Conservation (phyloP, 2,329 filamentous ascomycete genomes). For the Fusarium poae region DNA sequence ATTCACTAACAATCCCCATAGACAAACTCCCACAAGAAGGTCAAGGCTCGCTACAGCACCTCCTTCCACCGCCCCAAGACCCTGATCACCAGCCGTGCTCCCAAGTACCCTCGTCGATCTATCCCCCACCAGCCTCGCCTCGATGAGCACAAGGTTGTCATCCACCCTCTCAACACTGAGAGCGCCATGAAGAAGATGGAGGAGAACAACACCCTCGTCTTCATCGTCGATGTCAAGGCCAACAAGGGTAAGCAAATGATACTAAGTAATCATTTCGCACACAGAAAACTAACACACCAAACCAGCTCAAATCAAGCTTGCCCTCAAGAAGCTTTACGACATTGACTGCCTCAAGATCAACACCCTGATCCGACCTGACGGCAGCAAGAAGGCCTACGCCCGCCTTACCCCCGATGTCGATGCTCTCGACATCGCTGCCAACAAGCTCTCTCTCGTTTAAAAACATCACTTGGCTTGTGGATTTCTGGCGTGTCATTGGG, state of each 20-base stretch:
- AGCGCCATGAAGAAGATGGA: constrained; percentile 99
- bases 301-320: constrained; percentile 94
- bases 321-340: constrained; percentile 99
- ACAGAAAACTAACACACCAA: constrained; percentile 2
- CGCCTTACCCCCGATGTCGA: constrained; percentile 96
- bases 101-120: constrained; percentile 98
- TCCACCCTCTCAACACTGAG: constrained; percentile 99
- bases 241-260: constrained; percentile 70
- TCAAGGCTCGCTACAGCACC: constrained; percentile 91
- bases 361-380: constrained; percentile 97
- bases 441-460: constrained; percentile 99
- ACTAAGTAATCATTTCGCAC: neutral
- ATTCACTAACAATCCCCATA: constrained; percentile 46
- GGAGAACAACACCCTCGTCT: constrained; percentile 99
- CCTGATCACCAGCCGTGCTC: constrained; percentile 86
- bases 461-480: constrained; percentile 47
- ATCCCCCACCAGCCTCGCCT: constrained; percentile 90
- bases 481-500: constrained; percentile 54
- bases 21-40: constrained; percentile 80
- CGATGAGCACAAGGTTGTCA: constrained; percentile 95
- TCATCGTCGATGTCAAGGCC: constrained; percentile 96
- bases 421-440: constrained; percentile 98
- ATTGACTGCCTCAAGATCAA: constrained; percentile 99
- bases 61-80: constrained; percentile 99
- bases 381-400: constrained; percentile 98